Evolutionary conservation across 2,329 filamentous ascomycete species (phyloP), one percentile per base, ranked within the genome.

Genomic region (Beauveria scarabaeidicola): DNA sequence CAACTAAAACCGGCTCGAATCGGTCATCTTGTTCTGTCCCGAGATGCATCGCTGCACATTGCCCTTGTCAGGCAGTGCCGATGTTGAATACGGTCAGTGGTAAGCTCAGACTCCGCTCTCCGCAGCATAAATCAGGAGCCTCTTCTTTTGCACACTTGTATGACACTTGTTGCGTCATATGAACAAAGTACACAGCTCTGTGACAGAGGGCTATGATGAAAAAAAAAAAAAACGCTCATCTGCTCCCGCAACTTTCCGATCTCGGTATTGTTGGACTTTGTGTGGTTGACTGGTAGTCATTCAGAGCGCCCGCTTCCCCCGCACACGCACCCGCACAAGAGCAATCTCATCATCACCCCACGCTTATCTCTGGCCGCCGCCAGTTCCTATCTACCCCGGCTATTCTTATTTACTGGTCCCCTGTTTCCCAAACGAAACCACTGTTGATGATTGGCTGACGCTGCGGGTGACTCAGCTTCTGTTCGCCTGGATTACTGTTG

Each of bases 211-310:
- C 29, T 13, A 48, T 32, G 17, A n/a, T n/a, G n/a, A n/a, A n/a
- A n/a, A n/a, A 3, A 15, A 7, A 10, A 21, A n/a, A 51, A 52
- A 41, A 13, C 23, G n/a, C 29, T 21, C 54, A 13, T 53, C 23
- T 19, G 15, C 43, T 54, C 58, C 58, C 58, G 58, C 58, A 38
- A 55, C 58, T 50, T 60, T 54, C 58, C 58, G 58, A 55, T 60
- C 51, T 60, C 51, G 58, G 56, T 50, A 58, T 43, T 50, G 5
- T 52, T 40, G 21, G 50, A n/a, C 8, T 36, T 29, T 15, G 32
- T 36, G 32, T 36, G 32, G 32, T 36, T 36, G 32, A 15, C 32
- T 0, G 17, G 38, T 43, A 53, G 43, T 53, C 56, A 52, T 52
- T 21, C 50, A 47, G 29, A 11, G 44, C n/a, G 4, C 44, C 29